These are phyloP conservation scores for Mucuna pruriens DNA, from an alignment of 306 rosid genomes.

Conservation along the genomic window DNA sequence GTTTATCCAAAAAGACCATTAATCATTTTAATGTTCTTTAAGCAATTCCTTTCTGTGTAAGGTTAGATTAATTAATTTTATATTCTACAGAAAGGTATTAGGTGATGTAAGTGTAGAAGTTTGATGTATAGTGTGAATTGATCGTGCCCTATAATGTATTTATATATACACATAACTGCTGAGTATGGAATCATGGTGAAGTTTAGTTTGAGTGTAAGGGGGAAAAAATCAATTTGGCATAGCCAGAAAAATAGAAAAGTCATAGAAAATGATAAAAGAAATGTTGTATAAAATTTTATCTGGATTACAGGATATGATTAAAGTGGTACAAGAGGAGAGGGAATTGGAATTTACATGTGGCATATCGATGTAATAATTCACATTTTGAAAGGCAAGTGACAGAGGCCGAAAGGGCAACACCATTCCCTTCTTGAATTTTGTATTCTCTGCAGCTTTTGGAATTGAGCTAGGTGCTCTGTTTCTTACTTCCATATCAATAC, in stretches of 20 bases:
- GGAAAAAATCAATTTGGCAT: neutral
- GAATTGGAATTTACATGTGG: slow-evolving; percentile 45
- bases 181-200: neutral
- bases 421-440: slow-evolving; percentile 53
- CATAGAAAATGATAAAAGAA: neutral
- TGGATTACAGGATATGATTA: neutral
- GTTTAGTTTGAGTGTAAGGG: neutral
- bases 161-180: neutral
- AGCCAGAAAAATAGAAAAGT: slow-evolving; percentile 2
- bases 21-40: neutral
- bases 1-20: no score
- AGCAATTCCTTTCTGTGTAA: neutral
- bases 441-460: slow-evolving; percentile 21
- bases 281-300: neutral
- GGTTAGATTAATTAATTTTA: neutral
- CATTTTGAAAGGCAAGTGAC: slow-evolving; percentile 51
- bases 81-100: neutral
- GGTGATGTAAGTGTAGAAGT: neutral
- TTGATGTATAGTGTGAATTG: neutral
- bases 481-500: slow-evolving; percentile 34
- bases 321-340: slow-evolving; percentile 23
- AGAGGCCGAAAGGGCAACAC: slow-evolving; percentile 56
- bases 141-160: neutral
- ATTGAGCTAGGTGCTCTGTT: slow-evolving; percentile 19
- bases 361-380: slow-evolving; percentile 55